These are phyloP conservation scores for Heimioporus sp. DNA, from an alignment of 768 basidiomycete species.

Conservation along the genomic window DNA sequence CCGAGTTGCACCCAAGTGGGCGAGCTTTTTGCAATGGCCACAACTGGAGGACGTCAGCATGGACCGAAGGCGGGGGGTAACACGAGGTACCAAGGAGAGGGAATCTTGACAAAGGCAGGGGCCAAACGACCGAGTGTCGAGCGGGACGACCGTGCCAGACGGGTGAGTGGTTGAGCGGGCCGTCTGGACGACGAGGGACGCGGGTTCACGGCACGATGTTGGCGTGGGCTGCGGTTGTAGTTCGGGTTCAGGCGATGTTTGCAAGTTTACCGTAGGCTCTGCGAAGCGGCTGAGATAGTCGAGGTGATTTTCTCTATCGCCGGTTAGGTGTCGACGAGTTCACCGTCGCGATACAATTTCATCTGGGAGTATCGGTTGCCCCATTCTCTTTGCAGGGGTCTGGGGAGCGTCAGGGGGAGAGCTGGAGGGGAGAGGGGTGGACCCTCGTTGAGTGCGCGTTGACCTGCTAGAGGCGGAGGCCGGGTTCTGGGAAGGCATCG, in stretches of 20 bases:
- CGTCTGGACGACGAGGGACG: constrained; percentile 16
- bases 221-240: constrained; percentile 17
- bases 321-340: too few relatives aligned
- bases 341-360: too few relatives aligned
- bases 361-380: too few relatives aligned
- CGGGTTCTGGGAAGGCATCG: too few relatives aligned
- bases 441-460: too few relatives aligned
- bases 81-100: constrained; percentile 75
- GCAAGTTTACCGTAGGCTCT: too few relatives aligned
- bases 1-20: constrained; percentile 77
- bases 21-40: constrained; percentile 94
- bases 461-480: too few relatives aligned
- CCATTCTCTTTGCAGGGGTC: too few relatives aligned
- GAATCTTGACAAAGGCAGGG: constrained; percentile 74
- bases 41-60: constrained; percentile 49
- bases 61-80: too few relatives aligned
- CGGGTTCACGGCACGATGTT: neutral
- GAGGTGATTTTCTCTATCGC: constrained; percentile 49
- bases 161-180: constrained; percentile 21
- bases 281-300: constrained; percentile 42
- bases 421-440: too few relatives aligned
- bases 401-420: too few relatives aligned
- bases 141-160: constrained; percentile 22
- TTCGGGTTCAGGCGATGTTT: too few relatives aligned
- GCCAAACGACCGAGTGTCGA: constrained; percentile 36